These are phyloP conservation scores for Wickerhamiella nectarea DNA, from an alignment of 805 yeast genomes.

Conservation along the genomic window DNA sequence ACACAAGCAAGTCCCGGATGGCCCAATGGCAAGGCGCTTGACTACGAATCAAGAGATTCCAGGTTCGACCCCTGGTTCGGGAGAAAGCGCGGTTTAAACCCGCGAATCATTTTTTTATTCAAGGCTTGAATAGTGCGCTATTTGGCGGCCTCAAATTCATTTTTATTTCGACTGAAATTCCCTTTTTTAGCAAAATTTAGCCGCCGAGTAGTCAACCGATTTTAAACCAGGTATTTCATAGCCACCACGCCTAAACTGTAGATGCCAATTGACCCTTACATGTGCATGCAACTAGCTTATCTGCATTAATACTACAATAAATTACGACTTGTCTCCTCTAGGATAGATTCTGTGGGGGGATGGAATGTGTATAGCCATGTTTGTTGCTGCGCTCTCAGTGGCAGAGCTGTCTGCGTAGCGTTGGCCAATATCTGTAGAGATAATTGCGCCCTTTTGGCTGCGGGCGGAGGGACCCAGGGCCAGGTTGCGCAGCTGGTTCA, in stretches of 20 bases:
- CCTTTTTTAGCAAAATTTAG: too few species aligned
- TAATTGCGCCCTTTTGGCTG: slow-evolving; percentile 14
- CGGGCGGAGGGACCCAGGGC: slow-evolving; percentile 25
- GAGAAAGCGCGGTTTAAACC: neutral
- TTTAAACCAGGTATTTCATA: too few species aligned
- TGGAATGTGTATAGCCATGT: slow-evolving; percentile 1
- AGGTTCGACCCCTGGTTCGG: slow-evolving; percentile 14
- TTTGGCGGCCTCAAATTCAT: too few species aligned
- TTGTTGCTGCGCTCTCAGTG: slow-evolving; percentile 20
- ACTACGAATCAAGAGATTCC: slow-evolving; percentile 12
- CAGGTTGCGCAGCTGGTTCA: slow-evolving; percentile 27
- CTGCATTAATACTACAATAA: too few species aligned
- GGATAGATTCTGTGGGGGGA: slow-evolving; percentile 8
- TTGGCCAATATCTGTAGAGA: slow-evolving; percentile 18
- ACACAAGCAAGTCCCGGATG: slow-evolving; percentile 51
- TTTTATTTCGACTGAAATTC: neutral
- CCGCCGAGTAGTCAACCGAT: too few species aligned
- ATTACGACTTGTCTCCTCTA: too few species aligned
- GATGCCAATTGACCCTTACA: too few species aligned
- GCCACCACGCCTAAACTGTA: too few species aligned
- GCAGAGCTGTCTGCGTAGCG: slow-evolving; percentile 21
- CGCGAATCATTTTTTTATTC: neutral
- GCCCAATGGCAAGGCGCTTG: slow-evolving; percentile 14
- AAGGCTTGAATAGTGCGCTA: too few species aligned
- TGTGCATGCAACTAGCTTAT: too few species aligned